Percentiles rank a stretch among this genome's conserved stretches.
These are phyloP conservation scores for Eucalyptus erythrocorys DNA, from an alignment of 345 rosid genomes.

Conservation along the genomic window DNA sequence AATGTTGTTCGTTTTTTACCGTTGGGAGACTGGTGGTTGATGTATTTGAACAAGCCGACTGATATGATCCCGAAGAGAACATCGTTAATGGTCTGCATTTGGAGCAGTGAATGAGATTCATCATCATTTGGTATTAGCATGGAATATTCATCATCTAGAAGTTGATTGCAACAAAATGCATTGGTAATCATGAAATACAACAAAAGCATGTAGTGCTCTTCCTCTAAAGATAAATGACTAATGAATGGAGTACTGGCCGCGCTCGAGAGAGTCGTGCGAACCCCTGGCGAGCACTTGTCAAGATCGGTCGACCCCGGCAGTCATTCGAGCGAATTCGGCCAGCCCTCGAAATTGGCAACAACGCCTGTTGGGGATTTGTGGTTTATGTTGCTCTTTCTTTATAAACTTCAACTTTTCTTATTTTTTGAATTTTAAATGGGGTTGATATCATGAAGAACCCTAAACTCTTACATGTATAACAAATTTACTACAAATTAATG, in stretches of 20 bases:
- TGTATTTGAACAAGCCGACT: slow-evolving; percentile 35
- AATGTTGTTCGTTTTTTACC: slow-evolving; percentile 6
- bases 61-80: slow-evolving; percentile 48
- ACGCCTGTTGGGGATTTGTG: neutral
- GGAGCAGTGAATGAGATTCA: neutral
- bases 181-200: neutral
- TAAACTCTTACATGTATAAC: too few relatives aligned
- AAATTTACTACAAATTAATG: too few relatives aligned
- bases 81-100: slow-evolving; percentile 51
- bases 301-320: neutral
- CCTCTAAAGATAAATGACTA: neutral
- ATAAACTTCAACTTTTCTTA: too few relatives aligned
- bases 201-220: neutral
- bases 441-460: accelerated
- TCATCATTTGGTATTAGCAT: neutral
- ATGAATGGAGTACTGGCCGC: neutral
- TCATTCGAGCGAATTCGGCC: accelerated
- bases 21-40: slow-evolving; percentile 27
- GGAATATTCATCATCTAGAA: neutral
- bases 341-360: neutral
- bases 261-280: too few relatives aligned
- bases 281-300: neutral
- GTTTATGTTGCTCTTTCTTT: neutral
- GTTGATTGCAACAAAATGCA: neutral
- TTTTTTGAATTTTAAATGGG: neutral